These are phyloP conservation scores for Blastomyces parvus DNA, from an alignment of 2,329 filamentous ascomycete genomes.

Conservation along the genomic window DNA sequence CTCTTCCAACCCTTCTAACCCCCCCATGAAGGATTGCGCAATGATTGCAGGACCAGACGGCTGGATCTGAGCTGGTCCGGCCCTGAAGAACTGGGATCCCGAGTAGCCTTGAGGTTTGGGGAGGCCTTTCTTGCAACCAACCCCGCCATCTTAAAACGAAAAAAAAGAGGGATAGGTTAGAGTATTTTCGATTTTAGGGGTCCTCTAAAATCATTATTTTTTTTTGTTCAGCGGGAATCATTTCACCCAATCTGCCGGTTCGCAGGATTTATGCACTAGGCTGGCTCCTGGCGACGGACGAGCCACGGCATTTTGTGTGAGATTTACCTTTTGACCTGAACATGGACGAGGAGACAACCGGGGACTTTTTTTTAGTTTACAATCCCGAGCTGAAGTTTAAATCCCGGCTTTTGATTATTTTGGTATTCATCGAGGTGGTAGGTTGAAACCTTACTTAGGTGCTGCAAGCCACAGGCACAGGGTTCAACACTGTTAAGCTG, in stretches of 20 bases:
- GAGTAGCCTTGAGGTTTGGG: background rate
- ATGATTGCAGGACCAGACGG: background rate
- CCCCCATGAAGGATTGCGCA: background rate
- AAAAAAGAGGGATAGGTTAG: background rate
- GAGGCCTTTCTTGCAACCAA: background rate
- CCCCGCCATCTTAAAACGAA: background rate
- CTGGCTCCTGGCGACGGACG: no score
- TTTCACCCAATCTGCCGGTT: background rate
- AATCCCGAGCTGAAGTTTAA: background rate
- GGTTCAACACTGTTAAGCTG: no score
- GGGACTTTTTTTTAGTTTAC: background rate
- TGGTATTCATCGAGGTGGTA: background rate
- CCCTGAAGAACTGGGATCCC: background rate
- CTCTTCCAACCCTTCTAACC: no score
- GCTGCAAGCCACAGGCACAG: background rate
- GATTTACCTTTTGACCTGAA: background rate
- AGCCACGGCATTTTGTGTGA: no score
- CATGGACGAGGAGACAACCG: background rate
- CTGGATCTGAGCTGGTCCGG: background rate
- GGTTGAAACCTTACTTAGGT: background rate
- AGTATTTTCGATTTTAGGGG: background rate
- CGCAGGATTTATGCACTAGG: background rate
- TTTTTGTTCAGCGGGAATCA: background rate
- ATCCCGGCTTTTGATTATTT: background rate
- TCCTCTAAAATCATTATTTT: background rate